Percentiles rank a stretch among this genome's conserved stretches.
phyloP scores from a whole-genome alignment of 1,284 basidiomycete species.

The Ceratobasidium sp. region DNA sequence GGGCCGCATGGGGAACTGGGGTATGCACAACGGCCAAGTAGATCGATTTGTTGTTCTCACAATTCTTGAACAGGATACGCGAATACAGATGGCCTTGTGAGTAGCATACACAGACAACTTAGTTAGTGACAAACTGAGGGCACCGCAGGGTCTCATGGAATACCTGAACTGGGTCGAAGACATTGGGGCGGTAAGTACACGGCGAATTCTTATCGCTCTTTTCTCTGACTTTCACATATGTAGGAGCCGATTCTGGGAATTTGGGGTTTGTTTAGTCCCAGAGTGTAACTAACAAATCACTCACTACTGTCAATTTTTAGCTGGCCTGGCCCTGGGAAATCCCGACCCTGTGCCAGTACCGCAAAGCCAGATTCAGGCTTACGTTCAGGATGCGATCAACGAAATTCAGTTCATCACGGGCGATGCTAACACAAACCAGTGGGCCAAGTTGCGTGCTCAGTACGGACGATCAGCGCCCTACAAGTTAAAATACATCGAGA shows the following conservation, averaged over 20 bases:
- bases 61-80: constrained; percentile 59
- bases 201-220: background rate
- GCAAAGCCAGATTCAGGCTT: constrained; percentile 66
- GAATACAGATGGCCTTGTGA: constrained; percentile 68
- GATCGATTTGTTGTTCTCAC: background rate
- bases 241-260: constrained; percentile 43
- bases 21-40: constrained; percentile 50
- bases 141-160: constrained; percentile 65
- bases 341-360: constrained; percentile 60
- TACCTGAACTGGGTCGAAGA: constrained; percentile 76
- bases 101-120: constrained; percentile 45
- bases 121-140: constrained; percentile 55
- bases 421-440: constrained; percentile 55
- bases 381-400: constrained; percentile 74
- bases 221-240: background rate
- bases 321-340: constrained; percentile 59
- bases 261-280: constrained; percentile 32
- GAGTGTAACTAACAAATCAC: constrained; percentile 58
- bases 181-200: constrained; percentile 52
- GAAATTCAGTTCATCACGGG: constrained; percentile 63
- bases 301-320: constrained; percentile 61
- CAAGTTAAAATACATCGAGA: constrained; percentile 67
- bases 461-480: constrained; percentile 74
- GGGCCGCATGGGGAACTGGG: constrained; percentile 67
- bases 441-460: constrained; percentile 71